A percentile compares a stretch with the other conserved stretches of the same genome.
These are phyloP conservation scores for Globisporangium abappressorium DNA, from an alignment of 352 stramenopile genomes.

Conservation along the genomic window DNA sequence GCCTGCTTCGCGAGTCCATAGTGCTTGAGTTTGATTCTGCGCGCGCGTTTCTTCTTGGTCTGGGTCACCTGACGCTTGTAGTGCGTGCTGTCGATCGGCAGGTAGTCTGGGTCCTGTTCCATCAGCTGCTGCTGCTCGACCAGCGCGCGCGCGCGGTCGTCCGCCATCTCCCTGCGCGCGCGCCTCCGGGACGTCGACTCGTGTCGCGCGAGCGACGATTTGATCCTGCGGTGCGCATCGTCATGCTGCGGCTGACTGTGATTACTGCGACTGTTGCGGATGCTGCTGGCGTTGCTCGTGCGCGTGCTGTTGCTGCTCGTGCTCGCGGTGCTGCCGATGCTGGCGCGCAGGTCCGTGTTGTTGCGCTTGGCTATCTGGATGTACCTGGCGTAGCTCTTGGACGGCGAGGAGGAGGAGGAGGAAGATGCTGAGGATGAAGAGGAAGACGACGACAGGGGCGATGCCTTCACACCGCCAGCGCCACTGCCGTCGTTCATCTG, in stretches of 20 bases:
- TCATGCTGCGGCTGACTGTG: not conserved
- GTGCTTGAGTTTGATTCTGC: conserved; percentile 23
- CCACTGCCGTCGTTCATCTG: not conserved
- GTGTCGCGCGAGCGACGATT: conserved; percentile 14
- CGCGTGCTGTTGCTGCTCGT: conserved; percentile 21
- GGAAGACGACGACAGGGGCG: conserved; percentile 2
- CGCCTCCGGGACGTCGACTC: conserved; percentile 20
- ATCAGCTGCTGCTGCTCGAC: conserved; percentile 7
- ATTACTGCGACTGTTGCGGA: not conserved
- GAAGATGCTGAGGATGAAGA: not conserved
- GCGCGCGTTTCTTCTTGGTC: conserved; percentile 21
- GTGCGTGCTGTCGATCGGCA: conserved; percentile 19
- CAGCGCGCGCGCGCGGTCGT: conserved; percentile 5
- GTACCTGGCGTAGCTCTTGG: conserved; percentile 11
- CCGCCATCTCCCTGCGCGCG: not conserved
- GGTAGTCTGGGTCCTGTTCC: conserved; percentile 19
- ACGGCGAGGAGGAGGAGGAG: not conserved
- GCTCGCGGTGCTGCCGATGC: conserved; percentile 17
- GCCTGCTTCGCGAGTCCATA: conserved; percentile 21
- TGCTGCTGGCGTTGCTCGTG: conserved; percentile 12
- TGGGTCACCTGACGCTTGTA: conserved; percentile 12
- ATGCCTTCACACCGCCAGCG: not conserved
- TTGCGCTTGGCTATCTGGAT: conserved; percentile 12
- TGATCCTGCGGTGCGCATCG: conserved; percentile 12
- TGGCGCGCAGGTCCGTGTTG: conserved; percentile 13